Evolutionary conservation across 768 basidiomycete species (phyloP).

Genomic region (Dendrothele bispora): DNA sequence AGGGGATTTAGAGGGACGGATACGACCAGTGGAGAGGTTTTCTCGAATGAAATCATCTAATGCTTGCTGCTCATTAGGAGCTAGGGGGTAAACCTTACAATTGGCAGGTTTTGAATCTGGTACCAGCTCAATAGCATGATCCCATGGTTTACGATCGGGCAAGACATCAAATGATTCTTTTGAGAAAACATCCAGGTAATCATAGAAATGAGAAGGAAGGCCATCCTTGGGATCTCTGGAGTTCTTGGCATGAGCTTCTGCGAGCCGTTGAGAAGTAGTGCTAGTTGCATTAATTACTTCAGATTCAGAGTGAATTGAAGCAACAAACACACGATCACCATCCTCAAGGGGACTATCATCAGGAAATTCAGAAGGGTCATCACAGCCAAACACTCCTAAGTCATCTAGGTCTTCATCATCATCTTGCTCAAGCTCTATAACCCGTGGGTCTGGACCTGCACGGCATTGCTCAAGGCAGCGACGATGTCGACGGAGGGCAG

Average conservation of each 20-base stretch:
- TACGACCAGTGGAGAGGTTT: not conserved
- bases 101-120: conserved; percentile 25
- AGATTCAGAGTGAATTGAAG: not conserved
- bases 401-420: no score
- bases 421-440: no score
- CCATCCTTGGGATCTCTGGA: not conserved
- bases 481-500: no score
- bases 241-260: conserved; percentile 3
- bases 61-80: conserved; percentile 27
- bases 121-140: conserved; percentile 34
- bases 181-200: conserved; percentile 13
- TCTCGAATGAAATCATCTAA: not conserved
- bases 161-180: conserved; percentile 20
- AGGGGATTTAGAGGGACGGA: not conserved
- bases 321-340: not conserved
- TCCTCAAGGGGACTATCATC: not conserved
- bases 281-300: conserved; percentile 2
- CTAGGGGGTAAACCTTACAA: conserved; percentile 35
- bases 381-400: no score
- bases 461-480: no score
- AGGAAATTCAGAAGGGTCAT: no score
- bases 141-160: conserved; percentile 29
- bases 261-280: conserved; percentile 6
- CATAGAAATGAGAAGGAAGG: conserved; percentile 1
- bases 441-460: no score